Percentiles rank a stretch among this genome's conserved stretches.
Conservation (phyloP, 2,329 filamentous ascomycete species). For the Dactylellina cionopaga region DNA sequence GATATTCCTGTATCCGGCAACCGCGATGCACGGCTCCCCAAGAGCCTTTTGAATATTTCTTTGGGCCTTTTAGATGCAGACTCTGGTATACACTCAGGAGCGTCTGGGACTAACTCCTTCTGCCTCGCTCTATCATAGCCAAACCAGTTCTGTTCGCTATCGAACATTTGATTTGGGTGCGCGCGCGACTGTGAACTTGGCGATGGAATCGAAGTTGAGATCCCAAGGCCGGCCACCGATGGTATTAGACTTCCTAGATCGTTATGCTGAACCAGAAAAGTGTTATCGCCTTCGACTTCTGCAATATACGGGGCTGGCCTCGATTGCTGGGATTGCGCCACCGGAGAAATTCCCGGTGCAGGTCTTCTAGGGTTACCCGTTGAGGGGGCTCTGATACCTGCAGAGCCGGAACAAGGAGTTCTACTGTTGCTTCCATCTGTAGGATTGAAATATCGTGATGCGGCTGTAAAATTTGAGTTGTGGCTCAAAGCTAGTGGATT, state of each 20-base stretch:
- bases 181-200: not conserved
- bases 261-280: not conserved
- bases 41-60: constrained; percentile 38
- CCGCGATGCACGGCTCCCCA: constrained; percentile 13
- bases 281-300: constrained; percentile 44
- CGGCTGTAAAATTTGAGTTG: no score
- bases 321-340: not conserved
- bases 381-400: not conserved
- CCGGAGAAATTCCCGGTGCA: not conserved
- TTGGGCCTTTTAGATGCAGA: constrained; percentile 26
- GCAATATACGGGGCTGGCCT: constrained; percentile 17
- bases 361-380: not conserved
- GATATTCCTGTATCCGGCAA: constrained; percentile 15
- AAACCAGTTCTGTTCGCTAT: constrained; percentile 1
- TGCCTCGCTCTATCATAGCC: constrained; percentile 6
- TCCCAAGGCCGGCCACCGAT: not conserved
- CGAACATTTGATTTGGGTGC: not conserved
- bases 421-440: not conserved
- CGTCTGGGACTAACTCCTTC: not conserved
- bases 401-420: constrained; percentile 1
- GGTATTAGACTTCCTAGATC: not conserved
- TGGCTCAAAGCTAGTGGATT: not conserved
- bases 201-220: not conserved
- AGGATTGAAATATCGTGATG: no score
- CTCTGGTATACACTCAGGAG: constrained; percentile 2